Evolutionary conservation across 495 filamentous ascomycete genomes (phyloP).

Genomic region (Hypoxylon intermedium): DNA sequence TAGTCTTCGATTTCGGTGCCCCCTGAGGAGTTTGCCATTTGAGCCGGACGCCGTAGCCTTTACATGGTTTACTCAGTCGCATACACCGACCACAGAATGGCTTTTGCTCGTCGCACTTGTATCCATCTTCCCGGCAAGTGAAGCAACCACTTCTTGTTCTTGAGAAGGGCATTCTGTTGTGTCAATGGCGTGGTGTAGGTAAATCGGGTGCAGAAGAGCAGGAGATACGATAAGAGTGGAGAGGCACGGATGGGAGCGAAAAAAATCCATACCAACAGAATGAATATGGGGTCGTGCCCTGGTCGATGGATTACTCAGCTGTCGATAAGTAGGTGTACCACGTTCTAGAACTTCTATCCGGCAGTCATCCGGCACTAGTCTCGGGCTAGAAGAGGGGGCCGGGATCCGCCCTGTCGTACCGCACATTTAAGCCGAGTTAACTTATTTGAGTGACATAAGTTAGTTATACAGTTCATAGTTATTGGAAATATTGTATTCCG

Average conservation of each 20-base stretch:
- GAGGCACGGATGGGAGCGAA: background rate
- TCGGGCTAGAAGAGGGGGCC: background rate
- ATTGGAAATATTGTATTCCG: too few species aligned
- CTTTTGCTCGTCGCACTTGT: constrained; percentile 44
- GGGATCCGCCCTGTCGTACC: too few species aligned
- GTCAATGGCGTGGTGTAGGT: constrained; percentile 3
- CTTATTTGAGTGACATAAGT: background rate
- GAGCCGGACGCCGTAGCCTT: constrained; percentile 41
- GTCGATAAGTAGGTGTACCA: background rate
- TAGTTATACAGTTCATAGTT: background rate
- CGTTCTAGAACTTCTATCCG: constrained; percentile 1
- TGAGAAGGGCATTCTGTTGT: constrained; percentile 32
- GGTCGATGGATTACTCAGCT: too few species aligned
- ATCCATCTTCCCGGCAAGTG: constrained; percentile 44
- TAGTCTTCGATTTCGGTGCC: constrained; percentile 18
- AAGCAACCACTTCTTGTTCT: constrained; percentile 43
- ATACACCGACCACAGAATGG: constrained; percentile 41
- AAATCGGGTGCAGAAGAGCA: background rate
- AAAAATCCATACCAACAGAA: background rate
- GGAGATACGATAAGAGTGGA: background rate
- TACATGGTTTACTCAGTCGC: constrained; percentile 36
- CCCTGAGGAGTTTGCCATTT: constrained; percentile 34
- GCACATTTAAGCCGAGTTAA: too few species aligned
- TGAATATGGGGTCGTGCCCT: too few species aligned
- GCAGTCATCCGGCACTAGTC: background rate